Conservation (phyloP, 805 yeast species). For the Starmerella ratchasimensis region DNA sequence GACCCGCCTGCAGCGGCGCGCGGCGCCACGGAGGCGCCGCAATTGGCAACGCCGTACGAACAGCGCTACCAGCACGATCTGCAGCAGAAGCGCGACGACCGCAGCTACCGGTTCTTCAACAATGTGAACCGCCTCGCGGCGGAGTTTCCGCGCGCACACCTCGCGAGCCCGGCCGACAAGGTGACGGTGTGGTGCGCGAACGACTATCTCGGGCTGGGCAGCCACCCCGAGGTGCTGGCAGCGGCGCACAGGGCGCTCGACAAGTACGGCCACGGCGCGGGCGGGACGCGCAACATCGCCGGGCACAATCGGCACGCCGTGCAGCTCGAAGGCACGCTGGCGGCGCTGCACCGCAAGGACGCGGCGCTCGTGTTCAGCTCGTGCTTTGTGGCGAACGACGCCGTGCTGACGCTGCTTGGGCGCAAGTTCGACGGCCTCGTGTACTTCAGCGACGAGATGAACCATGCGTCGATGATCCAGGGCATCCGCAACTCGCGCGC, state of each 20-base stretch:
- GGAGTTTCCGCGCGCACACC: constrained; percentile 89
- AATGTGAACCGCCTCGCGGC: constrained; percentile 90
- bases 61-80: constrained; percentile 46
- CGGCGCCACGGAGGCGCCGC: not conserved
- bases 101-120: constrained; percentile 90
- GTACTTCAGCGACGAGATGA: constrained; percentile 80
- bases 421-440: constrained; percentile 81
- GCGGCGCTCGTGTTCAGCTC: constrained; percentile 92
- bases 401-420: constrained; percentile 80
- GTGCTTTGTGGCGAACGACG: constrained; percentile 94
- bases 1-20: constrained; percentile 20
- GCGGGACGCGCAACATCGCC: constrained; percentile 97
- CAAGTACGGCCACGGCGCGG: constrained; percentile 95
- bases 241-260: constrained; percentile 71
- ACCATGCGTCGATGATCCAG: constrained; percentile 96
- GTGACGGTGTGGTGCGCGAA: constrained; percentile 99
- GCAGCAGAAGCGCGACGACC: constrained; percentile 63
- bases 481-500: constrained; percentile 88
- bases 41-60: constrained; percentile 8
- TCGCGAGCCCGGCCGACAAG: constrained; percentile 56
- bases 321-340: constrained; percentile 69
- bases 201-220: constrained; percentile 93
- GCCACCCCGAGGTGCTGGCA: constrained; percentile 54
- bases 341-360: constrained; percentile 84
- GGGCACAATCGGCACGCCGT: constrained; percentile 93